A percentile compares a stretch with the other conserved stretches of the same genome.
Conservation (phyloP, 1,284 basidiomycete species). For the Tilletia horrida region DNA sequence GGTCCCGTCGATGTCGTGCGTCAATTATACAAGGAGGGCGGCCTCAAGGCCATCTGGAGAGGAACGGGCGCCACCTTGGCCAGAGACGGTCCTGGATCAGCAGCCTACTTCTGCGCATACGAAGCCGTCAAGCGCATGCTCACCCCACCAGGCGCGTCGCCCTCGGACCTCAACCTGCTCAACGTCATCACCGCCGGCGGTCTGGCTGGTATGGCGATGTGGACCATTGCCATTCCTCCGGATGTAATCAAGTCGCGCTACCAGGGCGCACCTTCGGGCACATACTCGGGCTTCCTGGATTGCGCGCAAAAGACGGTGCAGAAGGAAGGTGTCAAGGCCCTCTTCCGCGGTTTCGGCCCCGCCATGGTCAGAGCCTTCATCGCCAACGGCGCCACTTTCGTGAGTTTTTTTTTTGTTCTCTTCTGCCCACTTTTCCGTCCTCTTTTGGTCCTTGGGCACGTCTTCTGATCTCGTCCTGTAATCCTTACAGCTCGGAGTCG, state of each 20-base stretch:
- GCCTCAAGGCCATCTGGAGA: conserved; percentile 84
- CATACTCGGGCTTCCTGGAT: conserved; percentile 89
- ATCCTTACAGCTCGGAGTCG: conserved; percentile 68
- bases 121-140: conserved; percentile 85
- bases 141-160: conserved; percentile 68
- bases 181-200: conserved; percentile 90
- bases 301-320: conserved; percentile 88
- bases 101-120: conserved; percentile 97
- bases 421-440: no score
- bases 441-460: neutral
- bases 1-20: conserved; percentile 88
- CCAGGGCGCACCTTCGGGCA: conserved; percentile 93
- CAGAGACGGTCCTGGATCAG: conserved; percentile 92
- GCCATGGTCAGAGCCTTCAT: conserved; percentile 80
- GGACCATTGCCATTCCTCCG: conserved; percentile 46
- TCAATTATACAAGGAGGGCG: conserved; percentile 91
- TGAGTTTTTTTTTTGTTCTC: conserved; percentile 58
- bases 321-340: conserved; percentile 78
- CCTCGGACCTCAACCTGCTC: conserved; percentile 77
- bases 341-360: conserved; percentile 97
- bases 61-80: conserved; percentile 88
- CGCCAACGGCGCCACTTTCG: conserved; percentile 92
- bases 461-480: neutral
- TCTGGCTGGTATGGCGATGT: conserved; percentile 91
- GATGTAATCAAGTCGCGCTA: conserved; percentile 79